phyloP scores from a whole-genome alignment of 2,329 filamentous ascomycete species.

The Hysterium pulicare region DNA sequence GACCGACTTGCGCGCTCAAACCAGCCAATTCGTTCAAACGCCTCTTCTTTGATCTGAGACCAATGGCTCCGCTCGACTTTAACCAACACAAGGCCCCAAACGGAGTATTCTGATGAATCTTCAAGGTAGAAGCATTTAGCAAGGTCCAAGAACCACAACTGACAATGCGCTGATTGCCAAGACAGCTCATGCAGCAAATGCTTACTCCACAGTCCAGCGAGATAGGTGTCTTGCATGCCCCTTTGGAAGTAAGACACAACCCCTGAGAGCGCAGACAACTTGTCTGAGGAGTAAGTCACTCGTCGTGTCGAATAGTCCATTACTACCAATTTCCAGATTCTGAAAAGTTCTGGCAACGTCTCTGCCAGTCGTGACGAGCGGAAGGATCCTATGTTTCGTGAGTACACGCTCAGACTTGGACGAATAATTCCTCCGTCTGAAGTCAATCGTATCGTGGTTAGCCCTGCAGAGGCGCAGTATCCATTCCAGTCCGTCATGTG shows the following conservation, averaged over 20 bases:
- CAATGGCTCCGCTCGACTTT: too few species aligned
- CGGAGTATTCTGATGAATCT: too few species aligned
- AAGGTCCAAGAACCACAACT: too few species aligned
- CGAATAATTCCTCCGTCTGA: slow-evolving; percentile 1
- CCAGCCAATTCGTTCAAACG: too few species aligned
- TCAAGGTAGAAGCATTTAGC: too few species aligned
- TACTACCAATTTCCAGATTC: slow-evolving; percentile 8
- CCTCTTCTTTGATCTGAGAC: too few species aligned
- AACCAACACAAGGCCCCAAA: too few species aligned
- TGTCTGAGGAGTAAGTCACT: slow-evolving; percentile 5
- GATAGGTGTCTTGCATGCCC: slow-evolving; percentile 2
- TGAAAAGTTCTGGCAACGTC: slow-evolving; percentile 3
- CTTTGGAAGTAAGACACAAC: slow-evolving; percentile 5
- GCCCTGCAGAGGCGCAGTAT: slow-evolving; percentile 6
- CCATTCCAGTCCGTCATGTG: slow-evolving; percentile 5
- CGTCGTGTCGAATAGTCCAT: slow-evolving; percentile 6
- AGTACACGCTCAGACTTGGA: background rate
- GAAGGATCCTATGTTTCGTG: background rate
- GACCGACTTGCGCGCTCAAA: too few species aligned
- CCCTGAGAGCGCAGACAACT: slow-evolving; percentile 7
- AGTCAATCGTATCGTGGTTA: slow-evolving; percentile 3
- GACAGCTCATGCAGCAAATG: slow-evolving; percentile 5
- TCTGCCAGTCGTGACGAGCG: background rate
- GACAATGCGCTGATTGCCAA: too few species aligned
- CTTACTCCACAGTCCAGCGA: slow-evolving; percentile 7